These are phyloP conservation scores for Oldenlandia corymbosa DNA, from an alignment of 257 asterid genomes.

Conservation along the genomic window DNA sequence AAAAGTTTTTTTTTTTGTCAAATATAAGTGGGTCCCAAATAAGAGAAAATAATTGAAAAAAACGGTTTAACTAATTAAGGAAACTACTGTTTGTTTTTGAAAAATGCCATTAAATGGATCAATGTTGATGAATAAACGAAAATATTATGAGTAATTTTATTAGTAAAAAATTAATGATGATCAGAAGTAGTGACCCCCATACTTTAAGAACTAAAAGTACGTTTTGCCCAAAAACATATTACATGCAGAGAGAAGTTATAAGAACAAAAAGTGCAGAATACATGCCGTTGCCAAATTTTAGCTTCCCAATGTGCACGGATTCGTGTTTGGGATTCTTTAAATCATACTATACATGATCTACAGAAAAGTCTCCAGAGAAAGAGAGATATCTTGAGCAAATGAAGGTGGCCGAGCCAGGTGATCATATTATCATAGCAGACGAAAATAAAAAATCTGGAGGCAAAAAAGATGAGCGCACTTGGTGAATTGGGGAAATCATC, in stretches of 20 bases:
- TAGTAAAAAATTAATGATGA: too few relatives aligned
- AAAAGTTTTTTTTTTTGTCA: too few relatives aligned
- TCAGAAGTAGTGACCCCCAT: too few relatives aligned
- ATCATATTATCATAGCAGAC: constrained; percentile 28
- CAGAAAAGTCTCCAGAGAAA: constrained; percentile 29
- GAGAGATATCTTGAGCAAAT: constrained; percentile 9
- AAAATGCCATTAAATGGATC: too few relatives aligned
- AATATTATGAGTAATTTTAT: too few relatives aligned
- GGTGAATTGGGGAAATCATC: constrained; percentile 23
- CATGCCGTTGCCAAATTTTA: constrained; percentile 58
- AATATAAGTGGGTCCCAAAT: too few relatives aligned
- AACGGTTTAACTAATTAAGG: too few relatives aligned
- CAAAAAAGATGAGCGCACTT: constrained; percentile 25
- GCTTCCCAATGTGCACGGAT: constrained; percentile 70
- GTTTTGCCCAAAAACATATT: too few relatives aligned
- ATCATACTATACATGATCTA: constrained; percentile 47
- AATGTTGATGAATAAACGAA: too few relatives aligned
- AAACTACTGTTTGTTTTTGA: too few relatives aligned
- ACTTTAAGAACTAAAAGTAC: too few relatives aligned
- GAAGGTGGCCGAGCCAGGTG: constrained; percentile 28
- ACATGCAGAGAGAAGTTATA: constrained; percentile 48
- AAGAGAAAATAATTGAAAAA: too few relatives aligned
- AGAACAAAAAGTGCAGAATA: constrained; percentile 57
- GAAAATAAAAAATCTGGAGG: constrained; percentile 25
- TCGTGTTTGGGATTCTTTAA: constrained; percentile 51